A percentile compares a stretch with the other conserved stretches of the same genome.
phyloP scores from a whole-genome alignment of 208 protist species.

The Trypanosoma vivax region DNA sequence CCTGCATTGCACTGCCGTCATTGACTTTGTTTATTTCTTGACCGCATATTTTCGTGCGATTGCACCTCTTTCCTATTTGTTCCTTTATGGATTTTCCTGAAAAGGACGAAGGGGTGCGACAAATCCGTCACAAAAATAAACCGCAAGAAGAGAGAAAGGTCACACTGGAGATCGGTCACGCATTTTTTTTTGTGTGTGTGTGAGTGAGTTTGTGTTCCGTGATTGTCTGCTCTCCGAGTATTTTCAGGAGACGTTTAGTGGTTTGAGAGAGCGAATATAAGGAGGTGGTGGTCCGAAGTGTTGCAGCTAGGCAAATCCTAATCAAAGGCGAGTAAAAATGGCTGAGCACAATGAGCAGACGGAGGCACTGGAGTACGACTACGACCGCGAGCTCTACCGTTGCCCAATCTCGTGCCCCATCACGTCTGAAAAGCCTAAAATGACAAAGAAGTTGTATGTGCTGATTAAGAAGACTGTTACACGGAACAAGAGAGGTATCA shows the following conservation, averaged over 20 bases:
- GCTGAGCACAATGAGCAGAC: slow-evolving; percentile 26
- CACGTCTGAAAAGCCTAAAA: slow-evolving; percentile 88
- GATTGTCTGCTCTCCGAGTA: no score
- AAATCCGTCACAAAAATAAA: no score
- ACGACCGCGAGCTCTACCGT: slow-evolving; percentile 88
- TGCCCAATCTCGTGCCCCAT: slow-evolving; percentile 89
- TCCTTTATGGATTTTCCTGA: no score
- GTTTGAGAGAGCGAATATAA: no score
- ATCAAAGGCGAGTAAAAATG: not conserved
- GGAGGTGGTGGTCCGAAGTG: not conserved
- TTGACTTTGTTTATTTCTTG: no score
- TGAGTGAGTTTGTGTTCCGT: not conserved
- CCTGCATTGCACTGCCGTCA: no score
- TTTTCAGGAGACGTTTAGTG: no score
- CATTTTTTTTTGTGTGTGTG: not conserved
- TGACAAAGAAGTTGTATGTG: slow-evolving; percentile 93
- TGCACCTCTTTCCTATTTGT: no score
- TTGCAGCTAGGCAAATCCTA: not conserved
- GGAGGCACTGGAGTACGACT: slow-evolving; percentile 76
- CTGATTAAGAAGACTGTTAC: slow-evolving; percentile 89
- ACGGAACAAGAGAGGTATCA: slow-evolving; percentile 83
- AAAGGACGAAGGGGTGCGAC: no score
- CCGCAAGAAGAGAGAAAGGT: no score
- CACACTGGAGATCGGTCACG: no score
- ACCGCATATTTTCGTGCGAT: no score